A percentile compares a stretch with the other conserved stretches of the same genome.
phyloP scores from a whole-genome alignment of 495 filamentous ascomycete genomes.

The Extremus antarcticus region DNA sequence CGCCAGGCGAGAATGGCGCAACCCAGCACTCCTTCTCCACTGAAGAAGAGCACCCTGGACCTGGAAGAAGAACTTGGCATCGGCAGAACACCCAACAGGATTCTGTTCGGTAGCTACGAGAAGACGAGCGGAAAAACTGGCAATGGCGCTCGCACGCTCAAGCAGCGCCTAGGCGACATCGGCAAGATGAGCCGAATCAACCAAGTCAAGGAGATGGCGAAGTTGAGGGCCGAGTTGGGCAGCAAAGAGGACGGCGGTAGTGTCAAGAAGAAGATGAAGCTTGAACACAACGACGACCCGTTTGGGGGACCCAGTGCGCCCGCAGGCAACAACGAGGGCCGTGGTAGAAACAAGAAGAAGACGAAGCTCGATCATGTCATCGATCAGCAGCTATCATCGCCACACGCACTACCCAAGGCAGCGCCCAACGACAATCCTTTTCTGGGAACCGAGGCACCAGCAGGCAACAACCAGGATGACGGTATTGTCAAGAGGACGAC shows the following conservation, averaged over 20 bases:
- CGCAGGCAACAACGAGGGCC: background rate
- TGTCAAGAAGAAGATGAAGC: background rate
- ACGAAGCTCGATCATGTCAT: background rate
- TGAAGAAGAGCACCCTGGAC: background rate
- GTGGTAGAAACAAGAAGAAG: background rate
- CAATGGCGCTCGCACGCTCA: conserved; percentile 1
- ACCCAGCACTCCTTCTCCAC: background rate
- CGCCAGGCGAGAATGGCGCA: background rate
- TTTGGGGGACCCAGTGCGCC: background rate
- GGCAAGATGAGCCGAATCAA: conserved; percentile 11
- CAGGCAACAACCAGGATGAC: too few relatives aligned
- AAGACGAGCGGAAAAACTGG: conserved; percentile 4
- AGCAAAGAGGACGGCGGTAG: background rate
- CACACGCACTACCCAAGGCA: background rate
- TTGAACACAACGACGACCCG: background rate
- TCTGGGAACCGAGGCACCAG: background rate
- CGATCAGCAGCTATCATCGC: background rate
- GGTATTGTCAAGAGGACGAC: background rate
- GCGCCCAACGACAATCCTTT: background rate
- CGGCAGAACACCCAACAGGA: background rate
- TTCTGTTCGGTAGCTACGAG: conserved; percentile 3
- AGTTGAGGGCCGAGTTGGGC: conserved; percentile 1
- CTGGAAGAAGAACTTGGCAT: background rate
- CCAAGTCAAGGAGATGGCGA: background rate
- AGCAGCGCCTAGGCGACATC: conserved; percentile 10